Conservation (phyloP, 2,329 filamentous ascomycete genomes). For the Emericellopsis atlantica region DNA sequence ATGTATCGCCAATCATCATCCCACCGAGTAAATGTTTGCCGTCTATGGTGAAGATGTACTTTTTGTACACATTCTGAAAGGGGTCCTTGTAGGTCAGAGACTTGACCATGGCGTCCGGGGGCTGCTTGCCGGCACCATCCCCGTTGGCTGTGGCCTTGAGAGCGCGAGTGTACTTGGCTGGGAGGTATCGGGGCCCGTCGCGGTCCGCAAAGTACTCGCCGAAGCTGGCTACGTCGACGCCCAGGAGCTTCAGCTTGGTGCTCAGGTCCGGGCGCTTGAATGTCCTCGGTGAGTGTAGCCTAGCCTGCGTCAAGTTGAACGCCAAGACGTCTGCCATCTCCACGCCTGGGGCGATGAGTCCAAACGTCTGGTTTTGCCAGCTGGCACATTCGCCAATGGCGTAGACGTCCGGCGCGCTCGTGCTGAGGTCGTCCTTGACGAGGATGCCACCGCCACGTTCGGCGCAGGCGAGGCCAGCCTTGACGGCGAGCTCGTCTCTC, state of each 20-base stretch:
- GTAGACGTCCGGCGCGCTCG: slow-evolving; percentile 62
- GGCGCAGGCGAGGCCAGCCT: slow-evolving; percentile 59
- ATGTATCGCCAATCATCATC: slow-evolving; percentile 94
- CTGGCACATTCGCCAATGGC: slow-evolving; percentile 86
- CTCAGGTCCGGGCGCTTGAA: slow-evolving; percentile 81
- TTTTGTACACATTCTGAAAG: slow-evolving; percentile 82
- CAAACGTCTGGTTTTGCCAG: slow-evolving; percentile 79
- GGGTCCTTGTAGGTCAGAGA: slow-evolving; percentile 81
- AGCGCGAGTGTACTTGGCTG: slow-evolving; percentile 36
- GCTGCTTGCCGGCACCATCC: neutral
- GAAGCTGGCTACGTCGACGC: slow-evolving; percentile 85
- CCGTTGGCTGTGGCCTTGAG: slow-evolving; percentile 16
- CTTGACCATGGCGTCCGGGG: slow-evolving; percentile 42
- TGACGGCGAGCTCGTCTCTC: slow-evolving; percentile 62
- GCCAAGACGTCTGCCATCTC: slow-evolving; percentile 89
- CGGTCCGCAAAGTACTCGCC: slow-evolving; percentile 88
- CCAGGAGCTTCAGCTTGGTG: slow-evolving; percentile 81
- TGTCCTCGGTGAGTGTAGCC: slow-evolving; percentile 51
- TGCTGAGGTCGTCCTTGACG: slow-evolving; percentile 53
- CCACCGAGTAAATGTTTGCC: slow-evolving; percentile 86
- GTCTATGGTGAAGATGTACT: slow-evolving; percentile 81
- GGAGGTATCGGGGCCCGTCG: slow-evolving; percentile 68
- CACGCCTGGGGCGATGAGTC: slow-evolving; percentile 77
- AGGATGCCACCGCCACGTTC: slow-evolving; percentile 66
- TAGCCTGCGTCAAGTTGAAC: slow-evolving; percentile 81